phyloP scores from a whole-genome alignment of 2,329 filamentous ascomycete species.

The Drechslerella dactyloides region DNA sequence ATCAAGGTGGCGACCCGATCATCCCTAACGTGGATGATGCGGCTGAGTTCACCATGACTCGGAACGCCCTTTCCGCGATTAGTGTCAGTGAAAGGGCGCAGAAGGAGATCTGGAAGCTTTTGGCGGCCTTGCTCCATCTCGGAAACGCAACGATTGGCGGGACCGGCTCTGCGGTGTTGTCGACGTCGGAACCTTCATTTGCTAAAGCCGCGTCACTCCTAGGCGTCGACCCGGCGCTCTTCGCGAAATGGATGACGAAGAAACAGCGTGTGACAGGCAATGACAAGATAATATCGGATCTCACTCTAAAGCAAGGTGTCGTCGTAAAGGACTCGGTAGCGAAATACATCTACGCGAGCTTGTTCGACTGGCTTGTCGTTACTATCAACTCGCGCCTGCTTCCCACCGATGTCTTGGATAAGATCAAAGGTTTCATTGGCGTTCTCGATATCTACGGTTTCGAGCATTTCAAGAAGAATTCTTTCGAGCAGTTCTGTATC shows the following conservation, averaged over 20 bases:
- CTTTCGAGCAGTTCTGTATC: constrained; percentile 99
- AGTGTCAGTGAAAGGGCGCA: constrained; percentile 79
- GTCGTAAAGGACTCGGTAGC: constrained; percentile 97
- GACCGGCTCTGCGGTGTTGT: constrained; percentile 84
- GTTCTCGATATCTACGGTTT: constrained; percentile 99
- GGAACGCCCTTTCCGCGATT: constrained; percentile 83
- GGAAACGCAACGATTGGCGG: constrained; percentile 96
- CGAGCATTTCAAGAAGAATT: constrained; percentile 99
- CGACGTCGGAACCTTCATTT: constrained; percentile 79
- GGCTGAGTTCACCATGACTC: constrained; percentile 87
- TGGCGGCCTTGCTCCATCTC: constrained; percentile 89
- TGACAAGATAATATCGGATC: constrained; percentile 95
- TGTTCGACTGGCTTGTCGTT: constrained; percentile 99
- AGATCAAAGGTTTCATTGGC: constrained; percentile 90
- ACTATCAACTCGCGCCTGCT: constrained; percentile 91
- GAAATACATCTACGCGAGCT: constrained; percentile 96
- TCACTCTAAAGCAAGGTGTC: constrained; percentile 89
- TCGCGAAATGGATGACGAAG: constrained; percentile 98
- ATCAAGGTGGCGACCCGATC: constrained; percentile 86
- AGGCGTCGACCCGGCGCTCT: constrained; percentile 82
- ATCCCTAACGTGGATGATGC: constrained; percentile 97
- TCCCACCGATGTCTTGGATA: constrained; percentile 80
- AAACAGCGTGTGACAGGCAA: constrained; percentile 96
- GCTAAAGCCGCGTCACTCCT: constrained; percentile 81
- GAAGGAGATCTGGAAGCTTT: constrained; percentile 81